Evolutionary conservation across 192 early-diverging fungal species (phyloP).

Genomic region (Linnemannia exigua): DNA sequence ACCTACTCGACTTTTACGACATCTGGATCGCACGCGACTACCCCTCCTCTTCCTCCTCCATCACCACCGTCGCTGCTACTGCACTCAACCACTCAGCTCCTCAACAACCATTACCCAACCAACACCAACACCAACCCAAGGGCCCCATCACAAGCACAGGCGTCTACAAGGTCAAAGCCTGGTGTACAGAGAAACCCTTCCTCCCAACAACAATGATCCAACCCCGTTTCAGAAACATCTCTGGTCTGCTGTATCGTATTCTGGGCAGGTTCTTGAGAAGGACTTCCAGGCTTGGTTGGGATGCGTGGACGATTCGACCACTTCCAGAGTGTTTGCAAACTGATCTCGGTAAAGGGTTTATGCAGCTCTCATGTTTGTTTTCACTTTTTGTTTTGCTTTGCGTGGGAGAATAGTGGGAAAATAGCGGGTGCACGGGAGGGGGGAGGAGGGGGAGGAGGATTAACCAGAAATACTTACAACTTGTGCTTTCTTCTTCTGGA

Average conservation of each 20-base stretch:
- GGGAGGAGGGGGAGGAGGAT: background rate
- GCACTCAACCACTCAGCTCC: too few species aligned
- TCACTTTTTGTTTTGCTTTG: background rate
- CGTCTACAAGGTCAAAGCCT: background rate
- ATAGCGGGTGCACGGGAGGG: too few species aligned
- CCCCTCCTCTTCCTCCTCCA: too few species aligned
- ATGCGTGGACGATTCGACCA: background rate
- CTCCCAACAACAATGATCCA: background rate
- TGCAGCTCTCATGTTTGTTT: background rate
- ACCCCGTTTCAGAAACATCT: background rate
- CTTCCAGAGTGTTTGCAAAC: background rate
- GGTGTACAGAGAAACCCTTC: background rate
- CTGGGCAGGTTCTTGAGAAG: background rate
- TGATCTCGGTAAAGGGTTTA: background rate
- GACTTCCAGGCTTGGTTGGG: background rate
- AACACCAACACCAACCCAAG: background rate
- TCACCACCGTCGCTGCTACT: too few species aligned
- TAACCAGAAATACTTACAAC: too few species aligned
- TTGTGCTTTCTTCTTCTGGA: too few species aligned
- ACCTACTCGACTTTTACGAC: background rate
- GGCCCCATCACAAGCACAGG: too few species aligned
- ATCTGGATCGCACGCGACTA: background rate
- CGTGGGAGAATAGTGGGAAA: background rate
- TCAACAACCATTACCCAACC: background rate
- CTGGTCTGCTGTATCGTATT: background rate